These are phyloP conservation scores for Podospora pseudoanserina DNA, from an alignment of 495 filamentous ascomycete genomes.

Conservation along the genomic window DNA sequence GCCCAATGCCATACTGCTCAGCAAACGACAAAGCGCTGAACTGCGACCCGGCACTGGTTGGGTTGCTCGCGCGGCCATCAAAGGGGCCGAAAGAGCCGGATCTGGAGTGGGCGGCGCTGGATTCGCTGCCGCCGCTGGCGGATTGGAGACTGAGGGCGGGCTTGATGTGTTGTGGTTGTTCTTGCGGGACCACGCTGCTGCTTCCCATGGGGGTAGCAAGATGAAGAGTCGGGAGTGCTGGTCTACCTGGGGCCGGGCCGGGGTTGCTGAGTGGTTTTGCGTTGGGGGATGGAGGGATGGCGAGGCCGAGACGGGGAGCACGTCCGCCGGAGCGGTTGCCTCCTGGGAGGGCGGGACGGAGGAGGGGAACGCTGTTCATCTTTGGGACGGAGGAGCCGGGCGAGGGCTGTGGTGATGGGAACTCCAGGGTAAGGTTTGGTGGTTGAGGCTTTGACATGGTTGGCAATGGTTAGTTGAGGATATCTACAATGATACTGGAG, in stretches of 20 bases:
- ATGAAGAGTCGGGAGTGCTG: slow-evolving; percentile 66
- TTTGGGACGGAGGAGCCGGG: slow-evolving; percentile 42
- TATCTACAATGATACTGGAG: neutral
- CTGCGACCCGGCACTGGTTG: slow-evolving; percentile 76
- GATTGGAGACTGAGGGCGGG: slow-evolving; percentile 51
- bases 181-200: slow-evolving; percentile 57
- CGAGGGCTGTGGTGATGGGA: slow-evolving; percentile 27
- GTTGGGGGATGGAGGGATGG: slow-evolving; percentile 81
- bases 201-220: slow-evolving; percentile 83
- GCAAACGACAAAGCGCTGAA: slow-evolving; percentile 74
- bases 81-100: slow-evolving; percentile 71
- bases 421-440: slow-evolving; percentile 30
- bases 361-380: slow-evolving; percentile 76
- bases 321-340: slow-evolving; percentile 63
- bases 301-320: slow-evolving; percentile 76
- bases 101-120: slow-evolving; percentile 62
- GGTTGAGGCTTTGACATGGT: slow-evolving; percentile 26
- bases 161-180: slow-evolving; percentile 35
- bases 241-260: slow-evolving; percentile 44
- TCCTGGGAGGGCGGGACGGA: slow-evolving; percentile 79
- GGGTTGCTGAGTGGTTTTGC: slow-evolving; percentile 60
- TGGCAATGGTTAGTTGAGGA: slow-evolving; percentile 11
- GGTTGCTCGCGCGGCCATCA: slow-evolving; percentile 68
- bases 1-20: slow-evolving; percentile 58
- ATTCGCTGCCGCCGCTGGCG: slow-evolving; percentile 68